Evolutionary conservation across 2,329 filamentous ascomycete species (phyloP).

Genomic region (Ophiocordyceps camponoti-saundersi): DNA sequence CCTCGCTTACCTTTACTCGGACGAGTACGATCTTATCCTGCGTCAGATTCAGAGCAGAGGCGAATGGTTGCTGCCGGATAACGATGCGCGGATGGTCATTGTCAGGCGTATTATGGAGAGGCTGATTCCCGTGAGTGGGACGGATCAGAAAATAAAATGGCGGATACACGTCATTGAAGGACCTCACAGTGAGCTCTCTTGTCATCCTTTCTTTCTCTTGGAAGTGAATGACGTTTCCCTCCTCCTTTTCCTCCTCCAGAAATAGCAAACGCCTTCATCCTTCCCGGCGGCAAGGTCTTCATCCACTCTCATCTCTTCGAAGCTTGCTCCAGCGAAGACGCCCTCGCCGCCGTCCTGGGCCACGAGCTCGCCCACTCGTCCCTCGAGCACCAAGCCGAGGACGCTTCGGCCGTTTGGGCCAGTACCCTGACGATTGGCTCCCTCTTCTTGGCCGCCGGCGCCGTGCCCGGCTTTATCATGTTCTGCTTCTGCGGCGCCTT

Average conservation of each 20-base stretch:
- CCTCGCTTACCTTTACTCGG: slow-evolving; percentile 25
- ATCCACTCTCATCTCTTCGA: slow-evolving; percentile 57
- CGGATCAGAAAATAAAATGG: too few relatives aligned
- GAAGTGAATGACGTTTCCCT: background rate
- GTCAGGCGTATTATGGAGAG: too few relatives aligned
- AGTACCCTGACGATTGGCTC: slow-evolving; percentile 32
- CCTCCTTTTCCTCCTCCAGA: slow-evolving; percentile 9
- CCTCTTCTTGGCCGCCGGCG: slow-evolving; percentile 28
- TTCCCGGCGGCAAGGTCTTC: slow-evolving; percentile 67
- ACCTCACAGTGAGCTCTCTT: background rate
- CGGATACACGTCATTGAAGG: too few relatives aligned
- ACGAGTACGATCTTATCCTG: background rate
- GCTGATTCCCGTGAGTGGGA: too few relatives aligned
- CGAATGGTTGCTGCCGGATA: too few relatives aligned
- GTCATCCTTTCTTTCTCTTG: background rate
- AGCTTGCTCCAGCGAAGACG: slow-evolving; percentile 49
- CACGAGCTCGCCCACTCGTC: slow-evolving; percentile 70
- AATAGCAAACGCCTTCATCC: slow-evolving; percentile 58
- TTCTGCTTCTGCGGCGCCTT: slow-evolving; percentile 24
- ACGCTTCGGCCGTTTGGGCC: slow-evolving; percentile 35
- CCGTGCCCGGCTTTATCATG: slow-evolving; percentile 21
- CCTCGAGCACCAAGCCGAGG: slow-evolving; percentile 50
- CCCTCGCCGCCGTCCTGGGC: slow-evolving; percentile 57
- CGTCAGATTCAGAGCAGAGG: too few relatives aligned
- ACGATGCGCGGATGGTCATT: too few relatives aligned